A percentile compares a stretch with the other conserved stretches of the same genome.
phyloP scores from a whole-genome alignment of 805 yeast genomes.

The Debaryomyces hansenii region DNA sequence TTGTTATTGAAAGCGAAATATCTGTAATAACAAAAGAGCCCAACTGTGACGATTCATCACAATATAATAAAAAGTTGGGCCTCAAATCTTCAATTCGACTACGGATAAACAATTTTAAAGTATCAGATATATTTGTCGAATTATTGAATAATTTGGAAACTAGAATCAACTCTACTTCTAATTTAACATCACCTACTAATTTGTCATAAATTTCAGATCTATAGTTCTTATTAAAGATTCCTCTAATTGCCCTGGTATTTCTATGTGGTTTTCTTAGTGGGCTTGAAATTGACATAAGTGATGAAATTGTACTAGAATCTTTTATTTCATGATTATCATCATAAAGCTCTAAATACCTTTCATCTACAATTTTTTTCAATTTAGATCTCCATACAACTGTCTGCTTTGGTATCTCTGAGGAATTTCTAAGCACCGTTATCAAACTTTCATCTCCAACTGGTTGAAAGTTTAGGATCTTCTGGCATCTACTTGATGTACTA shows the following conservation, averaged over 20 bases:
- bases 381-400: not conserved
- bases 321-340: not conserved
- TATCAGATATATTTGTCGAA: not conserved
- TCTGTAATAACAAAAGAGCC: slow-evolving; percentile 1
- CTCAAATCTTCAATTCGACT: not conserved
- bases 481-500: not conserved
- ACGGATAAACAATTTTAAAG: not conserved
- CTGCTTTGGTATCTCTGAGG: not conserved
- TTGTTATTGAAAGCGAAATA: not conserved
- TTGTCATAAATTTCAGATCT: slow-evolving; percentile 1
- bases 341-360: not conserved
- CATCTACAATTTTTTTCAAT: slow-evolving; percentile 1
- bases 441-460: not conserved
- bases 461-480: not conserved
- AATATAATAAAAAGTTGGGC: slow-evolving; percentile 1
- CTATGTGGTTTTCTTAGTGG: slow-evolving; percentile 1
- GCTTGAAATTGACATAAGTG: not conserved
- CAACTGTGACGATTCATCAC: slow-evolving; percentile 3
- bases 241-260: not conserved
- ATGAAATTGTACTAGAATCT: not conserved
- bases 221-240: slow-evolving; percentile 1
- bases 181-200: slow-evolving; percentile 3
- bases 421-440: not conserved
- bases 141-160: not conserved
- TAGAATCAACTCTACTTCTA: not conserved